Evolutionary conservation across 306 rosid species (phyloP).

Genomic region (Castanea crenata): DNA sequence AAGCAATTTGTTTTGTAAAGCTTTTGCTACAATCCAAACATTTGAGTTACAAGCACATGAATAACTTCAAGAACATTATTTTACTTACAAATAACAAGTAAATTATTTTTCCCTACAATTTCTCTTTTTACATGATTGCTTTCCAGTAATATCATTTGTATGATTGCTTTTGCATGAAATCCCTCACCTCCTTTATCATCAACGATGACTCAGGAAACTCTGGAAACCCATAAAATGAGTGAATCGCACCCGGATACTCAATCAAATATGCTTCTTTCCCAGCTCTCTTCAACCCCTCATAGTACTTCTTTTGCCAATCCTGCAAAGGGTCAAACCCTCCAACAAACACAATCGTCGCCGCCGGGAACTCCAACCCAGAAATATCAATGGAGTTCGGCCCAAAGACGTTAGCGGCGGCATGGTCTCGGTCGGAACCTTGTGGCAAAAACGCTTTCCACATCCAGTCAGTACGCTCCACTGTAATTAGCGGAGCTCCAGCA

Average conservation of each 20-base stretch:
- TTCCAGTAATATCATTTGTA: no score
- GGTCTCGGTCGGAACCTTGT: slow-evolving; percentile 21
- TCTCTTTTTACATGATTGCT: no score
- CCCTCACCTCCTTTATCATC: background rate
- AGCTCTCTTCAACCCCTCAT: slow-evolving; percentile 14
- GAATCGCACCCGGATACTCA: slow-evolving; percentile 18
- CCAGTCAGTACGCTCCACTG: slow-evolving; percentile 8
- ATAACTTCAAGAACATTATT: no score
- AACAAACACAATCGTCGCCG: slow-evolving; percentile 5
- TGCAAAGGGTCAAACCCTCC: slow-evolving; percentile 33
- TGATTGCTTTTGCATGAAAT: slow-evolving; percentile 9
- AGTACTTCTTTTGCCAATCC: slow-evolving; percentile 28
- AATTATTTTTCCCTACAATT: no score
- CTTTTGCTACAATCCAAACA: no score
- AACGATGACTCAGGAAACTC: background rate
- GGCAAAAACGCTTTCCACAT: slow-evolving; percentile 36
- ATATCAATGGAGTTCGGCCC: slow-evolving; percentile 23
- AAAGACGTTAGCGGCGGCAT: slow-evolving; percentile 20
- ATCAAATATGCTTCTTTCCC: slow-evolving; percentile 28
- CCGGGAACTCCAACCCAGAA: slow-evolving; percentile 13
- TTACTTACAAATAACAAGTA: no score
- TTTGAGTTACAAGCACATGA: no score
- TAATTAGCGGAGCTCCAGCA: background rate
- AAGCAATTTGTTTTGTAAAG: no score
- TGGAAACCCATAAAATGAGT: slow-evolving; percentile 12